Base-by-base conservation (phyloP, 148 eudicot genomes). In the Dysphania ambrosioides region DNA sequence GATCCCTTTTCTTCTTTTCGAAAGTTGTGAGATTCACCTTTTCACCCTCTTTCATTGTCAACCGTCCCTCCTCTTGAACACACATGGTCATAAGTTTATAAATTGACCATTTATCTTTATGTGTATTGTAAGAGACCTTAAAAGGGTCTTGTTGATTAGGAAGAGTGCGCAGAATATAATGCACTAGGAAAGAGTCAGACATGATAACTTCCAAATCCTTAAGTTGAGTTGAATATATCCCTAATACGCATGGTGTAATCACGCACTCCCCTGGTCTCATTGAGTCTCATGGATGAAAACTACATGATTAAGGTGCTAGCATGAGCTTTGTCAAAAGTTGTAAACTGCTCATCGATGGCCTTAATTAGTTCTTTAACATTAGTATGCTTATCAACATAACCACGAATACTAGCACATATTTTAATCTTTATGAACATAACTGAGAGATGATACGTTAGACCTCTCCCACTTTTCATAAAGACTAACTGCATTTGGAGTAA, bases 241-340 rank as follows among this genome's bases (percentile, higher is more conserved):
- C 34, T 58, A 67, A 58, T 73, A 21, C 56, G 57, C 76, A 72
- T 59, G 65, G 31, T 72, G 47, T 72, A 62, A 58, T 63, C 62
- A 16, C 49, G 62, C 78, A 75, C 78, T 62, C 70, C 42, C 41
- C 23, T 51, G 5, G 26, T 34, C 51, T 31, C 21, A 1, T 30
- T 75, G 62, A 64, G 60, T 41, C 30, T 64, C 13, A 34, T 47
- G 0, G 63, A 42, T 68, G 73, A 35, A 18, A 68, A 69, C 57
- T 68, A 57, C 49, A 16, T 68, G 6, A 68, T 68, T n/a, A 68
- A 30, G 57, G 79, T 76, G 57, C 58, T 42, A 0, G 8, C 72
- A 5, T 42, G 57, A 6, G 72, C 72, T 51, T 69, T 69, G 30
- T 47, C 35, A 7, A 58, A 69, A 69, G 65, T 4, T n/a, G 65